These are phyloP conservation scores for Mrakia hoshinonis DNA, from an alignment of 768 basidiomycete species.

Conservation along the genomic window DNA sequence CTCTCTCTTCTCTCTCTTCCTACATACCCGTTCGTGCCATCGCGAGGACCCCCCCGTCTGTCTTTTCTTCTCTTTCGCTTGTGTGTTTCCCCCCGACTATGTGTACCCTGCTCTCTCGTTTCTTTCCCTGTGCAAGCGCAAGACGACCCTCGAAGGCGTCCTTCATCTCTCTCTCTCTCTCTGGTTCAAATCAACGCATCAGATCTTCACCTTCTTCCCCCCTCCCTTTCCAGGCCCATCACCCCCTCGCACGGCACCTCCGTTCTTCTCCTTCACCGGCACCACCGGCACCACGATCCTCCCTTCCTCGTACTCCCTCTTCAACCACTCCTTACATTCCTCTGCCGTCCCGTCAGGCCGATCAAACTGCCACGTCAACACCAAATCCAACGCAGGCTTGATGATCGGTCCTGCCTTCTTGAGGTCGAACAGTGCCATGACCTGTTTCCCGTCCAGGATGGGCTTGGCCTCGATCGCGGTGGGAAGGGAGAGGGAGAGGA, in stretches of 20 bases:
- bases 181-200: background rate
- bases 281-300: no score
- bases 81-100: no score
- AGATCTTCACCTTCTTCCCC: background rate
- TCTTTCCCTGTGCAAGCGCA: no score
- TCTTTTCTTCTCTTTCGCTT: no score
- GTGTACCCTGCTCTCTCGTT: no score
- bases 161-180: no score
- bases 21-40: no score
- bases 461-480: slow-evolving; percentile 59
- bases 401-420: slow-evolving; percentile 62
- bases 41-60: no score
- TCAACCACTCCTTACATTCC: background rate
- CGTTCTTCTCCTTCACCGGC: background rate
- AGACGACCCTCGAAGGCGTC: no score
- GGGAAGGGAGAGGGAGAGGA: slow-evolving; percentile 58
- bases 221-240: background rate
- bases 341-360: slow-evolving; percentile 46
- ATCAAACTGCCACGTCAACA: slow-evolving; percentile 79
- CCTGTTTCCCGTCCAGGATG: slow-evolving; percentile 65
- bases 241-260: background rate
- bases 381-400: slow-evolving; percentile 52
- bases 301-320: slow-evolving; percentile 4
- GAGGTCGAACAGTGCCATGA: slow-evolving; percentile 49
- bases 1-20: no score